phyloP scores from a whole-genome alignment of 2,329 filamentous ascomycete species.

The Exserohilum rostratum region DNA sequence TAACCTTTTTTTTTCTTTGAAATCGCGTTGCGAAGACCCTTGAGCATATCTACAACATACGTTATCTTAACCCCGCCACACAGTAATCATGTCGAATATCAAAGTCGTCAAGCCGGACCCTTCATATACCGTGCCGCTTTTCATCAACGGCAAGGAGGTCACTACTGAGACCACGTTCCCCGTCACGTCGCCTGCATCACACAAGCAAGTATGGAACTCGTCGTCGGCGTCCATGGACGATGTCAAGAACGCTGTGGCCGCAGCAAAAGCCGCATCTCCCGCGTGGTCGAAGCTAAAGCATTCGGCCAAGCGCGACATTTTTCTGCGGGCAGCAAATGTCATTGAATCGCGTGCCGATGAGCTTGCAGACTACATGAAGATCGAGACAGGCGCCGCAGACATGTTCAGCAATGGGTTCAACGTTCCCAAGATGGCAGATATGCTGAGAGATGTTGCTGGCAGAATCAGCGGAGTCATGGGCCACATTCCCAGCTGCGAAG shows the following conservation, averaged over 20 bases:
- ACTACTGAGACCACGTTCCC: constrained; percentile 58
- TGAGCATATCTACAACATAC: too few species aligned
- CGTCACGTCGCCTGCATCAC: constrained; percentile 62
- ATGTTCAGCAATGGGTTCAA: constrained; percentile 49
- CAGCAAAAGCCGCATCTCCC: constrained; percentile 71
- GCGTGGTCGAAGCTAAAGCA: constrained; percentile 71
- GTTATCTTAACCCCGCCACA: neutral
- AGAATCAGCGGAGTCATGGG: constrained; percentile 57
- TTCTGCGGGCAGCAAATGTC: constrained; percentile 71
- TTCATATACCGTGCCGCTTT: constrained; percentile 51
- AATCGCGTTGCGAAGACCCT: neutral
- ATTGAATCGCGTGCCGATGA: constrained; percentile 66
- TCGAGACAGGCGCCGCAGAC: constrained; percentile 61
- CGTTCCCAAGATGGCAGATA: constrained; percentile 48
- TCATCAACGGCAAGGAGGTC: constrained; percentile 58
- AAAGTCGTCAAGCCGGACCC: constrained; percentile 18
- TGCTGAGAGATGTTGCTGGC: constrained; percentile 61
- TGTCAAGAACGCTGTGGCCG: constrained; percentile 61
- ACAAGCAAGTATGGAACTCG: constrained; percentile 61
- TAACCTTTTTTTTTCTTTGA: neutral
- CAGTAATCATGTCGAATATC: constrained; percentile 12
- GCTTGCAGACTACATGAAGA: constrained; percentile 63
- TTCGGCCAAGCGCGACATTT: constrained; percentile 67
- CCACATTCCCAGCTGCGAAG: constrained; percentile 53
- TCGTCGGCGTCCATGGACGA: constrained; percentile 63